phyloP scores from a whole-genome alignment of 768 basidiomycete genomes.

The Terana coerulea region DNA sequence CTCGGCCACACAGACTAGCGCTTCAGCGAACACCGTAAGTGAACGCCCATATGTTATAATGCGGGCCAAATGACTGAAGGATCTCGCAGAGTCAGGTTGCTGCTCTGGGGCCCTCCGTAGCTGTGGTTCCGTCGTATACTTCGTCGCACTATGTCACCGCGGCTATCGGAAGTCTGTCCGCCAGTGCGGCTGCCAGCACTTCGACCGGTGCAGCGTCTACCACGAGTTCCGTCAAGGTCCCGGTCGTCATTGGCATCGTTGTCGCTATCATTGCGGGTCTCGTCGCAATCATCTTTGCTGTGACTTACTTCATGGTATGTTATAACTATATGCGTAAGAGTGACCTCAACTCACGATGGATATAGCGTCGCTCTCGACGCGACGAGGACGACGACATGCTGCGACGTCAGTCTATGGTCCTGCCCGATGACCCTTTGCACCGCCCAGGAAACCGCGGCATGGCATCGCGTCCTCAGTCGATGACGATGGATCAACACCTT shows the following conservation, averaged over 20 bases:
- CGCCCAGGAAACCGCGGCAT: constrained; percentile 29
- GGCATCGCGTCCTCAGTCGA: constrained; percentile 54
- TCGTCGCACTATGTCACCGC: background rate
- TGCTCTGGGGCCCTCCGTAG: background rate
- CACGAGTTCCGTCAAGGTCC: background rate
- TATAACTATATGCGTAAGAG: background rate
- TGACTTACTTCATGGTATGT: constrained; percentile 35
- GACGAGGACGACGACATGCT: constrained; percentile 41
- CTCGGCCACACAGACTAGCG: background rate
- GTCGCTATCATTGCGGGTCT: constrained; percentile 32
- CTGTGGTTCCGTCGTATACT: background rate
- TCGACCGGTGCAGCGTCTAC: constrained; percentile 20
- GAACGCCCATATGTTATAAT: no score
- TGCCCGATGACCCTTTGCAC: constrained; percentile 42
- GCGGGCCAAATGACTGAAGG: no score
- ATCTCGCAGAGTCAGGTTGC: no score
- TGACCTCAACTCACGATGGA: constrained; percentile 8
- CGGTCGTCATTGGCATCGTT: constrained; percentile 28
- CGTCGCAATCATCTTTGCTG: constrained; percentile 27
- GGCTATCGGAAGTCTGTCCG: background rate
- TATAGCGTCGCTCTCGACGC: constrained; percentile 23
- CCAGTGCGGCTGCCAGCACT: constrained; percentile 3
- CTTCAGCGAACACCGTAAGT: no score
- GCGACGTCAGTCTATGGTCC: constrained; percentile 58
- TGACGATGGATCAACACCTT: constrained; percentile 50